Percentiles rank a stretch among this genome's conserved stretches.
Evolutionary conservation across 768 basidiomycete species (phyloP).

Genomic region (Amanita exitialis): DNA sequence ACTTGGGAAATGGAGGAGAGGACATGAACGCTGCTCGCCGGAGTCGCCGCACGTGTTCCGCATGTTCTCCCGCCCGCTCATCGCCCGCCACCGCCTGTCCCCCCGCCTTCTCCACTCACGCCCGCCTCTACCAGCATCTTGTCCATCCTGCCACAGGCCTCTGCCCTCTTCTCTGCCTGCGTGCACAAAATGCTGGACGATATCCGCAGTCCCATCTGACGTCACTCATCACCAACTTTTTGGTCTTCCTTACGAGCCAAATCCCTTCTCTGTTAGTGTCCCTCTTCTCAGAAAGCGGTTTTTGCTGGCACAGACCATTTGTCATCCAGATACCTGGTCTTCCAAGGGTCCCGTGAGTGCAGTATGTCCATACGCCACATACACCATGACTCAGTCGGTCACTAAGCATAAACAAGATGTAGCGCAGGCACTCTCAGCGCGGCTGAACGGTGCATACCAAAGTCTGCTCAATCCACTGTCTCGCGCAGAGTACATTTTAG

Average conservation of each 20-base stretch:
- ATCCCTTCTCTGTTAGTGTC: conserved; percentile 64
- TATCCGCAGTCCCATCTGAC: conserved; percentile 45
- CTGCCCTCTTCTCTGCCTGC: conserved; percentile 64
- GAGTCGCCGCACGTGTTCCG: not conserved
- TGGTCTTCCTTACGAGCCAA: conserved; percentile 46
- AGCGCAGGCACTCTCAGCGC: conserved; percentile 60
- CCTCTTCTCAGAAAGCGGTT: conserved; percentile 54
- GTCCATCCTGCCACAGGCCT: conserved; percentile 52
- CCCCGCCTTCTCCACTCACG: conserved; percentile 6
- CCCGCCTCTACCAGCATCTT: conserved; percentile 17
- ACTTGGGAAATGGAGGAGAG: conserved; percentile 27
- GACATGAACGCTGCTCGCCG: conserved; percentile 12
- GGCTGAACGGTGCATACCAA: conserved; percentile 77
- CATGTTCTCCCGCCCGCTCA: not conserved
- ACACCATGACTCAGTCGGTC: conserved; percentile 4
- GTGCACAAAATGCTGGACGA: conserved; percentile 62
- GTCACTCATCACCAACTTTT: conserved; percentile 62
- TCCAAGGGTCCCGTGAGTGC: conserved; percentile 47
- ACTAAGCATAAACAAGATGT: conserved; percentile 43
- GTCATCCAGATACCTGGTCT: conserved; percentile 86
- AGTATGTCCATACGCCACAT: conserved; percentile 3
- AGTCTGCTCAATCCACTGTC: conserved; percentile 62
- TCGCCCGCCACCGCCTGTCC: conserved; percentile 4
- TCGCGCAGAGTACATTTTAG: conserved; percentile 76
- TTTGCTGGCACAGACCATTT: conserved; percentile 58